Base-by-base conservation (phyloP, 176 grass and related monocot genomes). In the Eragrostis curvula region DNA sequence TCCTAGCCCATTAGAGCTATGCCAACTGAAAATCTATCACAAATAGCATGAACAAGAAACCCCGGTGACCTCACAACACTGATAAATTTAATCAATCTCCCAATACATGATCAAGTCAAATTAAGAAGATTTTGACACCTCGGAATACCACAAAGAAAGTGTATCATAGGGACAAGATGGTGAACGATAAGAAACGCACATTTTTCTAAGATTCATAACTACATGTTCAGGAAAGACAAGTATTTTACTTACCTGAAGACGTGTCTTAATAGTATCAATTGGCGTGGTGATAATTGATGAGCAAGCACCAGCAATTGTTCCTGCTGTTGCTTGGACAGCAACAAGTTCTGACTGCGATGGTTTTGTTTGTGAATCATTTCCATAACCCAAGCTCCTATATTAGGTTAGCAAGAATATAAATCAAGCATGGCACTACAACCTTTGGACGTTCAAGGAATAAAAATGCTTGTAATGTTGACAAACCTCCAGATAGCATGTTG, bases 401-500 rank as follows among this genome's bases (percentile, higher is more conserved):
- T 42, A 40, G 17, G 85, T 77, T 40, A 20, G 79, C 44, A 75
- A 73, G 49, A 83, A 61, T 79, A 53, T 73, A 11, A 73, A 79
- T 78, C 72, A 75, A 30, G 41, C 40, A 36, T 14, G 28, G 21
- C 4, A 69, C 14, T 76, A 30, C 2, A 80, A 55, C 41, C 12
- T 72, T 30, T 84, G 44, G 18, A 42, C 3, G 9, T 28, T 75
- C 16, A 49, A 78, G 63, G 40, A 66, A 74, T 39, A 75, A 68
- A 66, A 61, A 65, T 58, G 17, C 10, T 69, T 57, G 39, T 9
- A 91, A 73, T 81, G 40, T 39, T 75, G 46, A 51, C 79, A 45
- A 16, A 94, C 96, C 88, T 98, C 96, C 96, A 98, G 71, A 98
- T 93, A 46, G 91, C 85, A 86, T 98, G 96, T 79, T 98, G 96